Base-by-base conservation (phyloP, 768 basidiomycete genomes). In the Boletus fagicola region DNA sequence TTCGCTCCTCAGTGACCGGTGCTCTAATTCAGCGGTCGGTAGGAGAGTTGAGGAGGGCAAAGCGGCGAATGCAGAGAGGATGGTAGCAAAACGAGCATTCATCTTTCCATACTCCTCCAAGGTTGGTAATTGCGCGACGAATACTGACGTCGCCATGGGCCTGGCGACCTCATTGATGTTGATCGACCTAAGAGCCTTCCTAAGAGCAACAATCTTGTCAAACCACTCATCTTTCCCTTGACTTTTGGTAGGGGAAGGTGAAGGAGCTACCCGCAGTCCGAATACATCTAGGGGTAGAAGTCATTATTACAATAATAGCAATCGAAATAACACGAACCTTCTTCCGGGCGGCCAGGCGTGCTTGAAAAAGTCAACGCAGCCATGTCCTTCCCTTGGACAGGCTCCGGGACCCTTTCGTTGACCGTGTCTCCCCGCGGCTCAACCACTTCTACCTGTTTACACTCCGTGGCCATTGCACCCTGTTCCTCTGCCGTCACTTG, bases 101-200 rank as follows among this genome's bases (percentile, higher is more conserved):
- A 89, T 75, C 45, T 71, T 74, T n/a, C 71, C 70, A 20, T 77
- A 76, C 42, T 82, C 77, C 4, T 78, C 79, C 54, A 75, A 61
- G 6, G 75, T 77, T 2, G 88, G 89, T 36, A 92, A 76, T 30
- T 69, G 67, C 24, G 75, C 59, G n/a, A 79, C 73, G 10, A 68
- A 62, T 30, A 65, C 57, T 7, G 74, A 69, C 7, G 68, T 63
- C 30, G 63, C 51, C 31, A 54, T 70, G 6, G 86, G 81, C 24
- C 77, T 77, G 18, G 80, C 77, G 40, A 76, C 67, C 42, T 82
- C 79, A 47, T 82, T 81, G 60, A 91, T 81, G 53, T 77, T 79
- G 58, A 92, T 76, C 10, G 83, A 80, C 44, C 80, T 80, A 33
- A 92, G 73, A 13, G 82, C 78, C 63, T 80, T 87, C 53, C 87